Evolutionary conservation across 345 rosid genomes (phyloP), one percentile per base, ranked within the genome.

Genomic region (Gossypium mustelinum): DNA sequence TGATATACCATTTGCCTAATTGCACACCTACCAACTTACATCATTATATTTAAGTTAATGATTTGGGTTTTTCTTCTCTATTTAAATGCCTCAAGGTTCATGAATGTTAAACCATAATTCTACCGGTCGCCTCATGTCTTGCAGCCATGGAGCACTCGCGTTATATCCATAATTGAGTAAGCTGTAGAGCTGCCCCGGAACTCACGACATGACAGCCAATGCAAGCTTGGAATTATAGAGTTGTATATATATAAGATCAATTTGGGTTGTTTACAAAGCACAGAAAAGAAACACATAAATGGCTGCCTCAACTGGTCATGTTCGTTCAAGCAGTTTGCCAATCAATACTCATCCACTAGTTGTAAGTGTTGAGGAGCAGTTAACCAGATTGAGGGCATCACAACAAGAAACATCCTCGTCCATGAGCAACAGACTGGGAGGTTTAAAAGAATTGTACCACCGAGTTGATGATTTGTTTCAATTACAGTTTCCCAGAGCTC

Each of bases 301-400:
- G 48, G 48, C 48, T 17, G 72, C 22, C 58, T 50, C 60, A 16
- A 50, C 14, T 73, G 41, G 34, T 2, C 86, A 79, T 76, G 76
- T 79, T 72, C 85, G 84, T 52, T 84, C 87, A 4, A 69, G 66
- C 71, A 86, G 87, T 74, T 84, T 80, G 79, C 73, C 85, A 2
- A 68, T 83, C 13, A 75, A 52, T 29, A 41, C 68, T 74, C 82
- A 84, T 77, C 87, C 86, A 70, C 73, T 81, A 3, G 64, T 78
- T 66, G 68, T n/a, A 70, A 64, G 72, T 66, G 73, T 86, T 22
- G 78, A 79, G 73, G 75, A 77, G 58, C 81, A 82, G 69, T 64
- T 86, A 24, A 5, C 68, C 65, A 70, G 50, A 69, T 74, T 84
- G 55, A 81, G 71, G 67, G 59, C 68, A 44, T 75, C 72, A 24